phyloP scores from a whole-genome alignment of 2,329 filamentous ascomycete genomes.

The Bisporella sp. region DNA sequence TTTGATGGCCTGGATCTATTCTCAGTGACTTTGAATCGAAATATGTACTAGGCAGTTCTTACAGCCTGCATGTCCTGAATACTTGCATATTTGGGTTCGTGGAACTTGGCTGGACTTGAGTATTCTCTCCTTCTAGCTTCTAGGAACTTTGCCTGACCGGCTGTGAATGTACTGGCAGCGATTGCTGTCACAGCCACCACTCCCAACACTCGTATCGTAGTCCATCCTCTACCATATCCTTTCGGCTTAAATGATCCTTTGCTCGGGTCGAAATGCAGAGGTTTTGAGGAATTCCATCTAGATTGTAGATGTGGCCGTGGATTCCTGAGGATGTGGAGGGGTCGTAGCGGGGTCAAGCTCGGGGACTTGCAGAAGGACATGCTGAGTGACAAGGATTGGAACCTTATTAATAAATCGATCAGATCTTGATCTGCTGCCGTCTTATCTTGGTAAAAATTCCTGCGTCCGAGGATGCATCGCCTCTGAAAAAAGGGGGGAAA shows the following conservation, averaged over 20 bases:
- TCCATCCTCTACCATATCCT: slow-evolving; percentile 15
- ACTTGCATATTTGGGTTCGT: slow-evolving; percentile 36
- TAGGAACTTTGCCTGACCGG: slow-evolving; percentile 7
- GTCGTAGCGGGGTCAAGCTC: no score
- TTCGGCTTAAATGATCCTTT: neutral
- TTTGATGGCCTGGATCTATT: slow-evolving; percentile 40
- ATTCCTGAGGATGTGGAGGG: no score
- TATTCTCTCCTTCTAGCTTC: slow-evolving; percentile 18
- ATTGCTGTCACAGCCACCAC: slow-evolving; percentile 17
- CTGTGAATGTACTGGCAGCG: slow-evolving; percentile 12
- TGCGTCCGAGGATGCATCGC: no score
- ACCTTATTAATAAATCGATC: neutral
- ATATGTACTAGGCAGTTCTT: slow-evolving; percentile 13
- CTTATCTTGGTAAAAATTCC: neutral
- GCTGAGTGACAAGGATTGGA: neutral
- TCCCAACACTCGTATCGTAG: slow-evolving; percentile 15
- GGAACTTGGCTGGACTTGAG: slow-evolving; percentile 21
- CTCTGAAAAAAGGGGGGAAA: no score
- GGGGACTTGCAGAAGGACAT: slow-evolving; percentile 5
- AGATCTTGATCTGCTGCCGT: neutral
- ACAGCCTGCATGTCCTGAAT: slow-evolving; percentile 44
- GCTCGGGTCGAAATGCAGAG: neutral
- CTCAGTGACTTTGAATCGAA: neutral
- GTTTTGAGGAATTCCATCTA: no score
- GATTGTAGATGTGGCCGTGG: no score